Base-by-base conservation (phyloP, 345 rosid species). In the Viola odorata region DNA sequence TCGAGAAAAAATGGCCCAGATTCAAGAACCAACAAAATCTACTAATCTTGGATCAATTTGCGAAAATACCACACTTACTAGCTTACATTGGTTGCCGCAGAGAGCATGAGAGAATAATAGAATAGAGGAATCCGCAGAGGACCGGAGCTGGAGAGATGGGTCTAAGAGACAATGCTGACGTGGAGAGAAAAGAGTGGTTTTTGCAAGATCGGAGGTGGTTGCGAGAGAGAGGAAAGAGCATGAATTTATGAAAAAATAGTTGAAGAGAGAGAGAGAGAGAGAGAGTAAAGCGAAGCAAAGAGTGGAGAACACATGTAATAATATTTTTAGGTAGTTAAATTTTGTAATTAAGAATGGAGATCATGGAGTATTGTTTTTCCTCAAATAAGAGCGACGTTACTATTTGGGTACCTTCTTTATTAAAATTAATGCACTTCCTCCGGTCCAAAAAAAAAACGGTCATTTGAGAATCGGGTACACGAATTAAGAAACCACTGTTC, bases 1-100 rank as follows among this genome's bases (percentile, higher is more conserved):
- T 52, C 48, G 58, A 41, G 50, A 55, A 60, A 51, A 15, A 53
- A 37, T 54, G 37, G 41, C 55, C 63, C 45, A 59, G 72, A 73
- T 67, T 45, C 47, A 54, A 73, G 42, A 57, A n/a, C 38, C 9
- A 37, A 65, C 5, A 38, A 16, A 4, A 37, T 11, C 8, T 5
- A 55, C 37, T 13, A 57, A 8, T 41, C 23, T 12, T 14, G 37
- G 11, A 55, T 37, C 36, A 53, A 65, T 8, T 10, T 3, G 54
- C 7, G 41, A 53, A 5, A 37, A 52, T 16, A 1, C 11, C 36
- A 40, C 32, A 37, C 53, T 17, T 47, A 52, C 37, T 7, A 51
- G 41, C 41, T 51, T 23, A 23, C 16, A 50, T 16, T 39, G 54
- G 12, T 38, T 56, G 61, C 57, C n/a, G 7, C 49, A 45, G 53